Evolutionary conservation across 73 alveolate genomes (phyloP).

Genomic region (Symbiodinium natans): DNA sequence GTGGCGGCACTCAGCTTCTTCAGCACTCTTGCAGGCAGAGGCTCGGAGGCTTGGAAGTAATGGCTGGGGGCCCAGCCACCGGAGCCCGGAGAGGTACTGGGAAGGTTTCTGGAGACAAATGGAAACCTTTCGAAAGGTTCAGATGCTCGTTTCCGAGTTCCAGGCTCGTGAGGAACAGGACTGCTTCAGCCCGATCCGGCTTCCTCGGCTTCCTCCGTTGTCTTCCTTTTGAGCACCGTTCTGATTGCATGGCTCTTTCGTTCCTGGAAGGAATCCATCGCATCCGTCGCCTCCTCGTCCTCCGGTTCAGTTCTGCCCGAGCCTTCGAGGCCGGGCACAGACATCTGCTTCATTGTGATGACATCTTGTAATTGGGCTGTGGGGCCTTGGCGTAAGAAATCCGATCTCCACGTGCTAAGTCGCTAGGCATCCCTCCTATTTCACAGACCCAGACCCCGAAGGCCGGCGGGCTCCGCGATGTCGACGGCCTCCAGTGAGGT

Average conservation of each 20-base stretch:
- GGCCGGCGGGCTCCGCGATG: neutral
- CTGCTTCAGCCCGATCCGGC: neutral
- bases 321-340: neutral
- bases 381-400: too few species aligned
- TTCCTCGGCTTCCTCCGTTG: neutral
- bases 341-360: too few species aligned
- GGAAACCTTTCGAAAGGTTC: neutral
- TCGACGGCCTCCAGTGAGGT: neutral
- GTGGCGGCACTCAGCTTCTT: neutral
- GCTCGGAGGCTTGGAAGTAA: neutral
- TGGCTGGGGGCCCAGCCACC: neutral
- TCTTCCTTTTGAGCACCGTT: neutral
- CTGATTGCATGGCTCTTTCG: too few species aligned
- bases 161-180: neutral
- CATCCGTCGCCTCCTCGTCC: neutral
- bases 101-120: too few species aligned
- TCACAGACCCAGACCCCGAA: too few species aligned
- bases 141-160: neutral
- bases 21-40: neutral
- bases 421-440: too few species aligned
- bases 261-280: neutral
- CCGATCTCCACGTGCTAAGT: too few species aligned
- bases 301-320: neutral
- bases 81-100: too few species aligned
- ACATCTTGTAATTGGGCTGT: too few species aligned